Evolutionary conservation across 2,329 filamentous ascomycete species (phyloP).

Genomic region (Xylariaceae sp.): DNA sequence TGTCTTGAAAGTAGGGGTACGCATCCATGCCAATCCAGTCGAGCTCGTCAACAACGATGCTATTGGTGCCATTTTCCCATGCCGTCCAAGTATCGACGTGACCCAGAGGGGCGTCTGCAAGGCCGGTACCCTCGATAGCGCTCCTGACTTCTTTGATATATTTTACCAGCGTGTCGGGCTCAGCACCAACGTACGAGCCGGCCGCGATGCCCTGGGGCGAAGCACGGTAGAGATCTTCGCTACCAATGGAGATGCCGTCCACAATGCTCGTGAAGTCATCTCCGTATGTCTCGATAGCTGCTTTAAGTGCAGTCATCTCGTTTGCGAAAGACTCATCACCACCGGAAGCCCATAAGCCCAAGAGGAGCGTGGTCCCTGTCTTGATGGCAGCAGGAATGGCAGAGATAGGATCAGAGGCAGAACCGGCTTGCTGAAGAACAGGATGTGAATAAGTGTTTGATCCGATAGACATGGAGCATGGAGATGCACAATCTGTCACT

Average conservation of each 20-base stretch:
- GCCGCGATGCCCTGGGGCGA: constrained; percentile 67
- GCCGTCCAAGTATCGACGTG: constrained; percentile 90
- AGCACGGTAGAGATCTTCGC: constrained; percentile 81
- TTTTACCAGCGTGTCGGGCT: constrained; percentile 58
- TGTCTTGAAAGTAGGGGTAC: constrained; percentile 81
- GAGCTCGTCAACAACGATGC: constrained; percentile 62
- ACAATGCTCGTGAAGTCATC: constrained; percentile 62
- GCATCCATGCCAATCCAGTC: constrained; percentile 85
- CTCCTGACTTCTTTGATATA: constrained; percentile 70
- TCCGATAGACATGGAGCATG: neutral
- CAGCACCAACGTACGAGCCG: constrained; percentile 59
- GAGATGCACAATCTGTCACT: constrained; percentile 20
- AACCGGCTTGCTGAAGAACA: constrained; percentile 56
- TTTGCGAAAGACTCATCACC: constrained; percentile 63
- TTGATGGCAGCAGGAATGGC: constrained; percentile 74
- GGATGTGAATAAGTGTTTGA: neutral
- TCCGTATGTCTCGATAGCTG: constrained; percentile 69
- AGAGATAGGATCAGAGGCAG: constrained; percentile 48
- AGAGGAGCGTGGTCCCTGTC: constrained; percentile 73
- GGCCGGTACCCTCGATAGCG: constrained; percentile 60
- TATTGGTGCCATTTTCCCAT: constrained; percentile 72
- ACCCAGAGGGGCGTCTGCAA: constrained; percentile 61
- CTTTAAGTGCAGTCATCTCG: constrained; percentile 70
- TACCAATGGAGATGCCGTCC: constrained; percentile 81
- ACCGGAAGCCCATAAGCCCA: constrained; percentile 80